Evolutionary conservation across 2,329 filamentous ascomycete species (phyloP).

Genomic region (Mycosphaerella arachidis): DNA sequence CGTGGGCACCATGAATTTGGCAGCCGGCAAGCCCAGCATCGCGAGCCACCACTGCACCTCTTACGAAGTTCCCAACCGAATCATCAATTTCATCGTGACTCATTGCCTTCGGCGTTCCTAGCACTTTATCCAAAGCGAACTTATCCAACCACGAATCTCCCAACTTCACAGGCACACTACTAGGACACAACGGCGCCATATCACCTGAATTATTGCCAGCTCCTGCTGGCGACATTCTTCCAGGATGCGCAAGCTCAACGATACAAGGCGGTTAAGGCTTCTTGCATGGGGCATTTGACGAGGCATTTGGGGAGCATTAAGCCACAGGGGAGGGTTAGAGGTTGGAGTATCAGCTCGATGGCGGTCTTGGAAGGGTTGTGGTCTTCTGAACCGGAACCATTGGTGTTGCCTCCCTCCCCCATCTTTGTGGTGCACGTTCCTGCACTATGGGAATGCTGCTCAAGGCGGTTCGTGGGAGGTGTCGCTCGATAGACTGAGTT

Average conservation of each 20-base stretch:
- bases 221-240: conserved; percentile 40
- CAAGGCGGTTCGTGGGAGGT: background rate
- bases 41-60: conserved; percentile 47
- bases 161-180: conserved; percentile 40
- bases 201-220: conserved; percentile 37
- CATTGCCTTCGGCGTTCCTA: conserved; percentile 55
- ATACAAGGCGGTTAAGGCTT: conserved; percentile 38
- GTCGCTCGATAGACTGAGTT: background rate
- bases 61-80: conserved; percentile 51
- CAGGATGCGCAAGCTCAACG: conserved; percentile 44
- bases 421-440: background rate
- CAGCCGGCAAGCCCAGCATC: conserved; percentile 52
- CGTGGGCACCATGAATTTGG: conserved; percentile 49
- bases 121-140: conserved; percentile 18
- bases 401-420: background rate
- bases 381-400: background rate
- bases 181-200: conserved; percentile 35
- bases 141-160: conserved; percentile 37
- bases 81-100: conserved; percentile 50
- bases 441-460: background rate
- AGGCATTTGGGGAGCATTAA: conserved; percentile 36
- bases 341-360: conserved; percentile 21
- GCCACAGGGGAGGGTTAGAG: conserved; percentile 25
- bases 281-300: conserved; percentile 46
- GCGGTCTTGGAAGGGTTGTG: conserved; percentile 1